Evolutionary conservation across 208 protist genomes (phyloP).

Genomic region (Trypanosoma vivax): DNA sequence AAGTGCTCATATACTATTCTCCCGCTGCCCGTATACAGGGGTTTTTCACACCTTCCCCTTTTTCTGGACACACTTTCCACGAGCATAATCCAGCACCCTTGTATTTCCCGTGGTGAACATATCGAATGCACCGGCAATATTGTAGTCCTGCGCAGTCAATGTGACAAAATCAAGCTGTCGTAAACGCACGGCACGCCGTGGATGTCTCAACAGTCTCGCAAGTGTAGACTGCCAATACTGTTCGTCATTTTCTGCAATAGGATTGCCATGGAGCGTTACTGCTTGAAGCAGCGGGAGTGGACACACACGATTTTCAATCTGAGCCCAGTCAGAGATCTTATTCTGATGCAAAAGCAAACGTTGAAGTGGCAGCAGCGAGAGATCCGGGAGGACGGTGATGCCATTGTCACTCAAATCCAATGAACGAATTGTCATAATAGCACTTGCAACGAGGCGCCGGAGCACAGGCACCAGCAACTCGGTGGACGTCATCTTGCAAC

Average conservation of each 20-base stretch:
- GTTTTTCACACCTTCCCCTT: too few species aligned
- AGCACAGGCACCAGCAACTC: slow-evolving; percentile 61
- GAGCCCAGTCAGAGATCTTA: slow-evolving; percentile 55
- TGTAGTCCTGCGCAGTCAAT: slow-evolving; percentile 70
- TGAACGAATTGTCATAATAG: slow-evolving; percentile 57
- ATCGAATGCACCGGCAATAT: slow-evolving; percentile 53
- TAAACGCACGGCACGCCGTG: slow-evolving; percentile 39
- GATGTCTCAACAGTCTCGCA: slow-evolving; percentile 40
- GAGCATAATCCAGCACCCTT: slow-evolving; percentile 21
- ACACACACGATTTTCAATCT: slow-evolving; percentile 60
- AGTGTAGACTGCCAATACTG: slow-evolving; percentile 61
- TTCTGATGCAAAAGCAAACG: slow-evolving; percentile 73
- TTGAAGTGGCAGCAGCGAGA: slow-evolving; percentile 60
- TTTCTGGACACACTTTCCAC: too few species aligned
- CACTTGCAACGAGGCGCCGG: slow-evolving; percentile 62
- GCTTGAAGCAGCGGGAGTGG: slow-evolving; percentile 46
- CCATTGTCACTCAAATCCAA: slow-evolving; percentile 79
- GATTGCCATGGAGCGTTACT: slow-evolving; percentile 80
- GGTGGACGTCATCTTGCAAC: slow-evolving; percentile 47
- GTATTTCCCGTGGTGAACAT: slow-evolving; percentile 53
- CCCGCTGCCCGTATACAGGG: too few species aligned
- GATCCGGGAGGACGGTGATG: slow-evolving; percentile 49
- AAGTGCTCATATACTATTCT: too few species aligned
- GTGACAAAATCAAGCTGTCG: slow-evolving; percentile 76
- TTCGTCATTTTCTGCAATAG: slow-evolving; percentile 51